phyloP scores from a whole-genome alignment of 441 rosid genomes.

The Kokia cookei region DNA sequence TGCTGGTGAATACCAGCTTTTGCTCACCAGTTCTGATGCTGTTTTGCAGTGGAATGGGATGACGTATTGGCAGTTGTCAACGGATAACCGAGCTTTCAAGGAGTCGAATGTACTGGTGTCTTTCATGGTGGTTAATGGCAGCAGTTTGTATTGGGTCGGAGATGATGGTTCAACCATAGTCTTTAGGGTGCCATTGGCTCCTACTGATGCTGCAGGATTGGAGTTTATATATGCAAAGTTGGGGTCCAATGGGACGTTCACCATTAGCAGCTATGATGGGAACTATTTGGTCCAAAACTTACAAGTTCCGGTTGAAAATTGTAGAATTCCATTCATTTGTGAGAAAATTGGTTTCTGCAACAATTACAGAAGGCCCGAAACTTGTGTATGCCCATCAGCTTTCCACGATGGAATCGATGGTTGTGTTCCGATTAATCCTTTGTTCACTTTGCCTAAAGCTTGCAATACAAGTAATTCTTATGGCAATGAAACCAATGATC shows the following conservation, averaged over 20 bases:
- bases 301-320: conserved; percentile 44
- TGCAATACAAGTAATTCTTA: conserved; percentile 31
- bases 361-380: conserved; percentile 4
- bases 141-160: conserved; percentile 53
- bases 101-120: conserved; percentile 34
- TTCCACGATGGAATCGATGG: conserved; percentile 26
- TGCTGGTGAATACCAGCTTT: conserved; percentile 51
- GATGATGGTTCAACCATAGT: conserved; percentile 45
- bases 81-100: conserved; percentile 40
- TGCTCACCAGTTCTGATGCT: conserved; percentile 37
- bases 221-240: conserved; percentile 29
- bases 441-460: conserved; percentile 39
- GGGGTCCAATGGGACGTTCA: conserved; percentile 50
- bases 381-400: conserved; percentile 65
- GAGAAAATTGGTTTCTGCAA: conserved; percentile 52
- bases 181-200: conserved; percentile 31
- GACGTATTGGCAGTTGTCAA: conserved; percentile 65
- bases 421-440: conserved; percentile 48
- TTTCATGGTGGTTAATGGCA: conserved; percentile 43
- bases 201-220: not conserved
- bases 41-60: conserved; percentile 54
- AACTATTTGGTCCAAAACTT: conserved; percentile 28
- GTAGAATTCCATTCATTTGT: conserved; percentile 57
- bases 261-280: conserved; percentile 32
- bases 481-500: conserved; percentile 20